These are phyloP conservation scores for Gonium pectorale DNA, from an alignment of 139 green algal genomes.

Conservation along the genomic window DNA sequence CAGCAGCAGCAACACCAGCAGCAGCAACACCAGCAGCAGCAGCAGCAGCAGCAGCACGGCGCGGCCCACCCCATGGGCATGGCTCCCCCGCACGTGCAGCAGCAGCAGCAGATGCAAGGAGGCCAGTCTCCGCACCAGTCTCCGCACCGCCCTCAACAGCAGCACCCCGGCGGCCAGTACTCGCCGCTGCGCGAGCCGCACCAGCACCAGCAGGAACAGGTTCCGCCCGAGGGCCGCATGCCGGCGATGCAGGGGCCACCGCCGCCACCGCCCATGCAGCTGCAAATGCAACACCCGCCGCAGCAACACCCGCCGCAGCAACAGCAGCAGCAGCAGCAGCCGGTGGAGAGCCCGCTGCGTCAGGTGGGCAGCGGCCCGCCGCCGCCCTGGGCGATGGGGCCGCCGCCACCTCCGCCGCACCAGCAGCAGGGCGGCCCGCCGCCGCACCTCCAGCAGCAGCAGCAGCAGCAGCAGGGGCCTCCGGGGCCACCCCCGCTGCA, in stretches of 20 bases:
- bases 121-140: neutral
- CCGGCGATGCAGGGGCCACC: neutral
- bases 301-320: neutral
- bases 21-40: constrained; percentile 1
- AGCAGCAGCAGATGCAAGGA: neutral
- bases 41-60: neutral
- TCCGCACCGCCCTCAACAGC: neutral
- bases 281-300: neutral
- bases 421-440: neutral
- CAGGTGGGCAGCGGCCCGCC: neutral
- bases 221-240: neutral
- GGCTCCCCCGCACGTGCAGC: neutral
- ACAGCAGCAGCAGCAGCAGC: neutral
- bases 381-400: neutral
- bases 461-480: neutral
- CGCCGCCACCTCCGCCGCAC: too few relatives aligned
- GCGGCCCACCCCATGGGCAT: neutral
- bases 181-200: neutral
- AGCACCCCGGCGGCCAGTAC: neutral
- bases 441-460: neutral
- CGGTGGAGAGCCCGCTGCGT: neutral
- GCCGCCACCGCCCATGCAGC: neutral
- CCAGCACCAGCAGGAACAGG: neutral
- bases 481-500: neutral
- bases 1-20: neutral